Conservation (phyloP, 140 eudicot genomes). For the Oenanthe javanica region DNA sequence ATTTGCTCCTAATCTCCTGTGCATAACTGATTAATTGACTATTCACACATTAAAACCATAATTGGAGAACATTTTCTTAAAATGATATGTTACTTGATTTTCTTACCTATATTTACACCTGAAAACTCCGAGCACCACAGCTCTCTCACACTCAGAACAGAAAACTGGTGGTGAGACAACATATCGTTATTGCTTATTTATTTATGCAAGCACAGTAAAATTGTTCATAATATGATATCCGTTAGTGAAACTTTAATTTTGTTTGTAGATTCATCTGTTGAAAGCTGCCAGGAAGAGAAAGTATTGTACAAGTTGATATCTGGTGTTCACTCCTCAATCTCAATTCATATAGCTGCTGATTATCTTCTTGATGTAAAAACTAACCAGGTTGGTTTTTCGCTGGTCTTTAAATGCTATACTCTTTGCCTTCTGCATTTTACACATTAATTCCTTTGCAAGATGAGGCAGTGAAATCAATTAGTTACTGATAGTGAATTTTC, state of each 20-base stretch:
- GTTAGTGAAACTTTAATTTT: not conserved
- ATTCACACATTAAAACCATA: not conserved
- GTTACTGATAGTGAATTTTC: not conserved
- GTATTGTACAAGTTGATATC: slow-evolving; percentile 77
- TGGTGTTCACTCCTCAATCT: slow-evolving; percentile 86
- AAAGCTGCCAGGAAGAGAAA: slow-evolving; percentile 71
- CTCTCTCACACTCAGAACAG: not conserved
- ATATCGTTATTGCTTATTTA: not conserved
- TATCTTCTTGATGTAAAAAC: slow-evolving; percentile 62
- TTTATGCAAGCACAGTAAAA: not conserved
- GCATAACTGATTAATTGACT: not conserved
- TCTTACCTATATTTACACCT: not conserved
- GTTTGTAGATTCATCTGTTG: slow-evolving; percentile 61
- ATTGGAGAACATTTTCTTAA: not conserved
- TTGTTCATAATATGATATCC: not conserved
- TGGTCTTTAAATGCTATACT: slow-evolving; percentile 1
- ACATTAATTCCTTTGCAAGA: not conserved
- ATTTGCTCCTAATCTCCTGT: too few relatives aligned
- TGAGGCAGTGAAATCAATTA: not conserved
- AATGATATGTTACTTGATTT: not conserved
- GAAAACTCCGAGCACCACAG: not conserved
- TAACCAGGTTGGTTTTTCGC: slow-evolving; percentile 34
- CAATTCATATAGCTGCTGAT: slow-evolving; percentile 71
- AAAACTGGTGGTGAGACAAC: not conserved
- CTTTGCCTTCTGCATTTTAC: not conserved